phyloP scores from a whole-genome alignment of 2,329 filamentous ascomycete species.

The Diaporthe eres region DNA sequence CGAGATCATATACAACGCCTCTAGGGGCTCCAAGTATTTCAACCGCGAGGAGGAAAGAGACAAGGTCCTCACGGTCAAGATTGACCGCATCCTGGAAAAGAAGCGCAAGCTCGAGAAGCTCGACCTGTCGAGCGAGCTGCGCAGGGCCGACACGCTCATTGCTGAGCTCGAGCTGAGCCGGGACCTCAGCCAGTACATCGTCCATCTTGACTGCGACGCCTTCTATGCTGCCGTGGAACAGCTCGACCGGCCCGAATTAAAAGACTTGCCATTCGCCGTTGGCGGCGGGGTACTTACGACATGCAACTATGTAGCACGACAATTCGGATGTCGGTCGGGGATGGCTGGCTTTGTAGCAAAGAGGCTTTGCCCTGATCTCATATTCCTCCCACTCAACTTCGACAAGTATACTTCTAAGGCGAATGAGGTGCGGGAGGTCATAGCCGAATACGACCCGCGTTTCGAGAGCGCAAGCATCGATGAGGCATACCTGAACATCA shows the following conservation, averaged over 20 bases:
- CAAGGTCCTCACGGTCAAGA: conserved; percentile 86
- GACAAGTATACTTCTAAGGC: conserved; percentile 94
- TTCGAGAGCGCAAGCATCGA: conserved; percentile 97
- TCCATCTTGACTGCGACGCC: conserved; percentile 97
- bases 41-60: conserved; percentile 89
- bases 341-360: conserved; percentile 98
- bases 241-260: conserved; percentile 85
- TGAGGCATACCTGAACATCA: conserved; percentile 97
- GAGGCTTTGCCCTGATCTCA: conserved; percentile 89
- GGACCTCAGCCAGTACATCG: conserved; percentile 86
- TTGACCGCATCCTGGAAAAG: conserved; percentile 81
- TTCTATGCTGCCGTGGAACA: conserved; percentile 97
- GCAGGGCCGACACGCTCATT: conserved; percentile 85
- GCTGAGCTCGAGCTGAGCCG: conserved; percentile 82
- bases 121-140: conserved; percentile 80
- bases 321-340: conserved; percentile 91
- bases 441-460: conserved; percentile 88
- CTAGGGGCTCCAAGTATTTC: conserved; percentile 97
- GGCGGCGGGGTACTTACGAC: conserved; percentile 77
- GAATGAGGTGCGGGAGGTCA: conserved; percentile 84
- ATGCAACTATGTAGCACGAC: conserved; percentile 89
- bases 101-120: conserved; percentile 82
- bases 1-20: conserved; percentile 96
- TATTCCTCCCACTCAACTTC: conserved; percentile 88
- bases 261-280: conserved; percentile 90